Evolutionary conservation across 1,284 basidiomycete species (phyloP).

Genomic region (Puccinia polysora): DNA sequence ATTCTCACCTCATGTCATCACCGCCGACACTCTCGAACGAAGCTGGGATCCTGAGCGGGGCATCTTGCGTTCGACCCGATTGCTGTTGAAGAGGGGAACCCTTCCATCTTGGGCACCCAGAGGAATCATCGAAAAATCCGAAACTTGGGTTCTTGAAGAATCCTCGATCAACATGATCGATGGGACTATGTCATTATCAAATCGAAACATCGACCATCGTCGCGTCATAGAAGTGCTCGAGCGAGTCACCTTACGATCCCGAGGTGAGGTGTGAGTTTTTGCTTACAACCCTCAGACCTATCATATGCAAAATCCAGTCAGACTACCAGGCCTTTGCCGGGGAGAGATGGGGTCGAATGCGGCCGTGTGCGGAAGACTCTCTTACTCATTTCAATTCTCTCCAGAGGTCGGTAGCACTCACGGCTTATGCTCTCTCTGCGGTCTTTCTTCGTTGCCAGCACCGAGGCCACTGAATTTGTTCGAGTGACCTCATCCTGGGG

Average conservation of each 20-base stretch:
- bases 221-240: conserved; percentile 34
- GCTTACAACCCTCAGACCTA: background rate
- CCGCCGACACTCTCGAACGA: conserved; percentile 88
- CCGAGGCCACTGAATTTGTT: conserved; percentile 17
- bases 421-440: background rate
- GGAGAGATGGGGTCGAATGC: background rate
- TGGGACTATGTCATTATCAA: conserved; percentile 18
- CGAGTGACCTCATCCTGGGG: conserved; percentile 43
- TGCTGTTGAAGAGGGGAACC: conserved; percentile 85
- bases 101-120: conserved; percentile 84
- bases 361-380: background rate
- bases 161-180: conserved; percentile 17
- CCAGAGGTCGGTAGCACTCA: background rate
- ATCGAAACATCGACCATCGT: conserved; percentile 39
- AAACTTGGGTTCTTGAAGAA: conserved; percentile 43
- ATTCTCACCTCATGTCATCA: conserved; percentile 84
- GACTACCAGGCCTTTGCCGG: background rate
- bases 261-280: conserved; percentile 44
- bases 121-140: conserved; percentile 60
- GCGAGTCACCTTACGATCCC: conserved; percentile 6
- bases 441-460: background rate
- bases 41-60: conserved; percentile 64
- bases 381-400: background rate
- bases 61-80: conserved; percentile 76
- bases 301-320: background rate